Evolutionary conservation across 2,329 filamentous ascomycete species (phyloP), one percentile per base, ranked within the genome.

Genomic region (Penicillium psychrosexuale): DNA sequence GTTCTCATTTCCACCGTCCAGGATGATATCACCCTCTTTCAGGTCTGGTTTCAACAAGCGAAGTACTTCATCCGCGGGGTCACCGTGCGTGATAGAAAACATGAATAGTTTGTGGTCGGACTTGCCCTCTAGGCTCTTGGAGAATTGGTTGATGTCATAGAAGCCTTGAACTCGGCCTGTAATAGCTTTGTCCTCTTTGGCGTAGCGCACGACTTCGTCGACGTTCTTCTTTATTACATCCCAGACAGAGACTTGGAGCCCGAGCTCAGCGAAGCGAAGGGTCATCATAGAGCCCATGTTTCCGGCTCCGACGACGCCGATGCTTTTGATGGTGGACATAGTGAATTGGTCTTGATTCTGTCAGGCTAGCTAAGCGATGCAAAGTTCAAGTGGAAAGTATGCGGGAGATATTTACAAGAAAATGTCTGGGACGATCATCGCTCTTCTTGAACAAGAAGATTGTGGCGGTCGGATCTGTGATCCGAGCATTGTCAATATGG

Each of bases 1-100:
- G 66, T 87, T 78, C 69, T 90, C 86, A 63, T 89, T 90, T 0
- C 83, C 84, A 9, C 83, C 84, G 65, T 89, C 86, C 31, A 90
- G 77, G 51, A 90, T 83, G 48, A 89, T 83, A 66, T 90, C 86
- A 13, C 82, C 83, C 42, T 75, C 75, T 17, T 79, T 76, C 3
- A 90, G 72, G 57, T 82, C 75, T 1, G 77, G 75, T 60, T 78
- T 75, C 28, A 84, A 68, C 63, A 66, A 65, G 15, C 43, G 57
- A 24, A 75, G 55, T 5, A 73, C 69, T 0, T 66, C 69, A 48
- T 75, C 73, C 2, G 72, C 72, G 0, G 73, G 71, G 5, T 66
- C 55, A 8, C 73, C 73, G 43, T 75, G 72, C 6, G 73, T 75
- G 47, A 75, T 71, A 7, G 72, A 74, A 54, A 75, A 75, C 30